phyloP scores from a whole-genome alignment of 78 protist genomes.

The Dictyostelium brefeldianum region DNA sequence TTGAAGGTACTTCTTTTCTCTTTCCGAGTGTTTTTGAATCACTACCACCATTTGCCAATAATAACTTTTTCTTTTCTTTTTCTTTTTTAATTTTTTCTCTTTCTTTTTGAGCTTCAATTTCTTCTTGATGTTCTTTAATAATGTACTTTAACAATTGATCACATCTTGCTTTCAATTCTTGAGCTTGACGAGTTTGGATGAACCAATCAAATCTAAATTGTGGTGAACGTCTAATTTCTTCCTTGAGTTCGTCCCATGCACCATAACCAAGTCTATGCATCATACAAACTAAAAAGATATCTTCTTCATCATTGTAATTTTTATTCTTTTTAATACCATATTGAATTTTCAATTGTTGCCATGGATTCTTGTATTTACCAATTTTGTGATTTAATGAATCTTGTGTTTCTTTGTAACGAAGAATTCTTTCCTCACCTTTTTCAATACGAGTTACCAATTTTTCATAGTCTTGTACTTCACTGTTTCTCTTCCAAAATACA shows the following conservation, averaged over 20 bases:
- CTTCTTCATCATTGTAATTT: slow-evolving; percentile 88
- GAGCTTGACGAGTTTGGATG: slow-evolving; percentile 85
- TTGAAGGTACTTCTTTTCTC: slow-evolving; percentile 10
- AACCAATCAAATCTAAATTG: slow-evolving; percentile 94
- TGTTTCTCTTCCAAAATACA: slow-evolving; percentile 75
- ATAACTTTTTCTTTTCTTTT: slow-evolving; percentile 4
- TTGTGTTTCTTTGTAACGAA: slow-evolving; percentile 19
- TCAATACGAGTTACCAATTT: slow-evolving; percentile 71
- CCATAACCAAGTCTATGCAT: slow-evolving; percentile 86
- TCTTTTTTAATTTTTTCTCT: slow-evolving; percentile 42
- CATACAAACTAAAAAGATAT: slow-evolving; percentile 87
- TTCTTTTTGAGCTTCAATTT: slow-evolving; percentile 32
- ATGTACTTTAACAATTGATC: slow-evolving; percentile 73
- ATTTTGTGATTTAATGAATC: slow-evolving; percentile 76
- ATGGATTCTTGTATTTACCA: slow-evolving; percentile 79
- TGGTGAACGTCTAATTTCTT: slow-evolving; percentile 82
- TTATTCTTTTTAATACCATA: slow-evolving; percentile 77
- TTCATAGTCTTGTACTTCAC: slow-evolving; percentile 78
- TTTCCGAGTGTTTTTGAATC: slow-evolving; percentile 17
- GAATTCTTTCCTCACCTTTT: slow-evolving; percentile 83
- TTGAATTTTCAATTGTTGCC: slow-evolving; percentile 66
- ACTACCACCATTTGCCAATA: neutral
- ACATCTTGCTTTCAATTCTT: slow-evolving; percentile 70
- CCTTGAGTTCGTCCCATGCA: slow-evolving; percentile 81
- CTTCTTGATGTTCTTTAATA: slow-evolving; percentile 79